Conservation (phyloP, 2,329 filamentous ascomycete species). For the Scedosporium aurantiacum region DNA sequence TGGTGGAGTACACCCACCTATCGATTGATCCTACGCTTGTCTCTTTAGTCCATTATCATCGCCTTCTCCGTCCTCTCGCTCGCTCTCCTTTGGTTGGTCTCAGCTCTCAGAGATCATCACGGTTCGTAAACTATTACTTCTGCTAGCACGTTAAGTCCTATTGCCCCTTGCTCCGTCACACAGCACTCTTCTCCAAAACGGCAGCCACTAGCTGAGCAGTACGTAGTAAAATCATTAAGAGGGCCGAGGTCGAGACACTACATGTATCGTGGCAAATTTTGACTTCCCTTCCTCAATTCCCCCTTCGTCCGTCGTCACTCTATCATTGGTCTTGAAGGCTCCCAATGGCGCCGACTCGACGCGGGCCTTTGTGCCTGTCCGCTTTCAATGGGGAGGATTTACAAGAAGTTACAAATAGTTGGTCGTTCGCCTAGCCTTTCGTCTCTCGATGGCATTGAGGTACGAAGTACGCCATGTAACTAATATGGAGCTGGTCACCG, state of each 20-base stretch:
- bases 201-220: not conserved
- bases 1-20: too few species aligned
- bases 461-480: not conserved
- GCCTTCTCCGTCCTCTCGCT: not conserved
- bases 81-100: not conserved
- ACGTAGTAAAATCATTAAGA: not conserved
- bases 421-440: too few species aligned
- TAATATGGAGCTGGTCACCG: not conserved
- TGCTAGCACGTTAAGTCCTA: not conserved
- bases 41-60: not conserved
- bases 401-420: too few species aligned
- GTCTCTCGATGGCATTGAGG: too few species aligned
- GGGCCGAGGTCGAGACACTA: not conserved
- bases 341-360: not conserved
- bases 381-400: too few species aligned
- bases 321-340: not conserved
- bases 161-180: not conserved
- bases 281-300: not conserved
- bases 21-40: not conserved
- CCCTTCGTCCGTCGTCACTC: not conserved
- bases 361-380: not conserved
- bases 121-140: not conserved
- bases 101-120: not conserved
- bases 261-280: not conserved
- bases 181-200: not conserved